phyloP scores from a whole-genome alignment of 305 asterid genomes.

The Caryopteris hybrid region DNA sequence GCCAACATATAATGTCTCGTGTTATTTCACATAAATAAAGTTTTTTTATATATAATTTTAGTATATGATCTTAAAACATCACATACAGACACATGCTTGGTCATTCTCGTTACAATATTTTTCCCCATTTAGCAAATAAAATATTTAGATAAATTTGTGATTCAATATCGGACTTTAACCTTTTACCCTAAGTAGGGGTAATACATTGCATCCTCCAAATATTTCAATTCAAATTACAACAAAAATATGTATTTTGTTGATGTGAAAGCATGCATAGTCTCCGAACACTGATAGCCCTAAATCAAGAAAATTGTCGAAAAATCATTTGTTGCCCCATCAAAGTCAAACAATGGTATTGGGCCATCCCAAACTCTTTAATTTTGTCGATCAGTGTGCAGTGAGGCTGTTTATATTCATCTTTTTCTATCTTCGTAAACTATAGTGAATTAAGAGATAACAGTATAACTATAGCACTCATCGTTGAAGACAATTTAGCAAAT shows the following conservation, averaged over 20 bases:
- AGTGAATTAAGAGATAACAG: not conserved
- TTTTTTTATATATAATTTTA: too few relatives aligned
- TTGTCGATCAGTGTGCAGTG: not conserved
- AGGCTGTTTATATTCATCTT: too few relatives aligned
- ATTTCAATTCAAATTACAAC: not conserved
- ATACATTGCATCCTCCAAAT: not conserved
- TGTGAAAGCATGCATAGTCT: not conserved
- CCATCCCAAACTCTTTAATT: not conserved
- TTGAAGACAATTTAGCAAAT: slow-evolving; percentile 15
- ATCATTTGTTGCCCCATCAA: slow-evolving; percentile 15
- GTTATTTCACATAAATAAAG: too few relatives aligned
- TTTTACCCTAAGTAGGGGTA: not conserved
- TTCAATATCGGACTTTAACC: not conserved
- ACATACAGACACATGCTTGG: too few relatives aligned
- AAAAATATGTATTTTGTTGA: not conserved
- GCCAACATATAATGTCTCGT: too few relatives aligned
- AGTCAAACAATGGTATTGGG: slow-evolving; percentile 17
- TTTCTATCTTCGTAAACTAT: not conserved
- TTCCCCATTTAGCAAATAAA: too few relatives aligned
- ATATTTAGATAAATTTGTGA: not conserved
- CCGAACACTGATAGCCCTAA: not conserved
- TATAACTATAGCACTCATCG: slow-evolving; percentile 5
- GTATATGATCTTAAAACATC: too few relatives aligned
- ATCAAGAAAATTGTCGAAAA: slow-evolving; percentile 5
- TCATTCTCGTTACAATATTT: too few relatives aligned